A percentile compares a stretch with the other conserved stretches of the same genome.
phyloP scores from a whole-genome alignment of 257 asterid species.

The Solanum rostratum region DNA sequence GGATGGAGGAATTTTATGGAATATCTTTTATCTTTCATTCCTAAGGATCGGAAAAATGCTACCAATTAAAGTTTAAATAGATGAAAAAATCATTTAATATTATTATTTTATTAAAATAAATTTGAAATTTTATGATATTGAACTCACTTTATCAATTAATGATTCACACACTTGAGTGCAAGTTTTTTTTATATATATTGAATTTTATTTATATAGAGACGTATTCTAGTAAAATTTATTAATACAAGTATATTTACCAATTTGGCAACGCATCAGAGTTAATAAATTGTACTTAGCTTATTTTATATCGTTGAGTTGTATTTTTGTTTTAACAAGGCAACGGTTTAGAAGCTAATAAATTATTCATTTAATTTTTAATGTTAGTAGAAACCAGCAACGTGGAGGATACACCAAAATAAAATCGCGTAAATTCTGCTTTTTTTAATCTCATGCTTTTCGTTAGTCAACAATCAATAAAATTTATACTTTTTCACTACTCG shows the following conservation, averaged over 20 bases:
- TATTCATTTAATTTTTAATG: not conserved
- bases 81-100: not conserved
- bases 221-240: not conserved
- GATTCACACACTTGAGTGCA: not conserved
- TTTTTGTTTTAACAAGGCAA: not conserved
- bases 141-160: too few relatives aligned
- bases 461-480: too few relatives aligned
- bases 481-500: too few relatives aligned
- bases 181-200: too few relatives aligned
- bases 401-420: not conserved
- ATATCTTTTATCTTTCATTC: not conserved
- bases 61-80: not conserved
- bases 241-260: not conserved
- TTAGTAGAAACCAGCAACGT: not conserved
- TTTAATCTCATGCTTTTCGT: too few relatives aligned
- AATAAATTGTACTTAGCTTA: not conserved
- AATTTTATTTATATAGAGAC: not conserved
- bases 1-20: accelerated
- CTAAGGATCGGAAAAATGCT: not conserved
- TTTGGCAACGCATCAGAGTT: not conserved
- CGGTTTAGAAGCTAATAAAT: not conserved
- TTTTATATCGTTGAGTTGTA: not conserved
- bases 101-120: not conserved
- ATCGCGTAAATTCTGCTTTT: accelerated
- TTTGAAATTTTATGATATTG: accelerated